Percentiles rank a stretch among this genome's conserved stretches.
These are phyloP conservation scores for Yueomyces sinensis DNA, from an alignment of 805 yeast species.

Conservation along the genomic window DNA sequence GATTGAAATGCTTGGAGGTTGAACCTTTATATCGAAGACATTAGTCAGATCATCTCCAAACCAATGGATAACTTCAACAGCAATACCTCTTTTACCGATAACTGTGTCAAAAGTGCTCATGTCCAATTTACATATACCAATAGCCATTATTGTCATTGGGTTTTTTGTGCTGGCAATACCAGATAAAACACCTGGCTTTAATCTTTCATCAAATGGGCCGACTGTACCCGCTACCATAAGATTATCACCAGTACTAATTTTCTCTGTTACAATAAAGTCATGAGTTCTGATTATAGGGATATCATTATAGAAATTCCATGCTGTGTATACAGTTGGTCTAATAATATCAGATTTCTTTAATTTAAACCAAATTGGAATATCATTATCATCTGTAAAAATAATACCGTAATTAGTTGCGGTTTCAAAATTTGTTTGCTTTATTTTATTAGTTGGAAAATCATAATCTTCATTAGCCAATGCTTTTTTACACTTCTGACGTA, in stretches of 20 bases:
- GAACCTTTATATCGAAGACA: constrained; percentile 33
- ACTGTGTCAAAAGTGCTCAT: constrained; percentile 32
- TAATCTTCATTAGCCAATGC: constrained; percentile 23
- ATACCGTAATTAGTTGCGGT: constrained; percentile 41
- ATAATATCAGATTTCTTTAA: constrained; percentile 36
- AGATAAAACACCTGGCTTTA: constrained; percentile 44
- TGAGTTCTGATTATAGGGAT: constrained; percentile 64
- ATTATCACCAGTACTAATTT: constrained; percentile 65
- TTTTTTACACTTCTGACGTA: constrained; percentile 29
- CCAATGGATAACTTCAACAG: constrained; percentile 59
- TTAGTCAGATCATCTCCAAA: constrained; percentile 51
- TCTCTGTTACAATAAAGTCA: constrained; percentile 49
- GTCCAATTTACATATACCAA: constrained; percentile 48
- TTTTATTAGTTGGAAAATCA: constrained; percentile 29
- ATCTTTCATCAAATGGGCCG: constrained; percentile 40
- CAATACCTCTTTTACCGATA: constrained; percentile 62
- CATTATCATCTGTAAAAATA: constrained; percentile 49
- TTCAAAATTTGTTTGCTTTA: constrained; percentile 56
- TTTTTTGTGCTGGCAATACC: constrained; percentile 50
- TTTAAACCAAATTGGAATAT: constrained; percentile 63
- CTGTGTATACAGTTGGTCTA: constrained; percentile 60
- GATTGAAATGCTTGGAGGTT: constrained; percentile 27
- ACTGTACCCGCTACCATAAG: constrained; percentile 62
- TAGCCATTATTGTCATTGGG: constrained; percentile 57
- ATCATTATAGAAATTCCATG: constrained; percentile 56